A percentile compares a stretch with the other conserved stretches of the same genome.
Evolutionary conservation across 192 early-diverging fungal genomes (phyloP).

Genomic region (Umbelopsis vinacea): DNA sequence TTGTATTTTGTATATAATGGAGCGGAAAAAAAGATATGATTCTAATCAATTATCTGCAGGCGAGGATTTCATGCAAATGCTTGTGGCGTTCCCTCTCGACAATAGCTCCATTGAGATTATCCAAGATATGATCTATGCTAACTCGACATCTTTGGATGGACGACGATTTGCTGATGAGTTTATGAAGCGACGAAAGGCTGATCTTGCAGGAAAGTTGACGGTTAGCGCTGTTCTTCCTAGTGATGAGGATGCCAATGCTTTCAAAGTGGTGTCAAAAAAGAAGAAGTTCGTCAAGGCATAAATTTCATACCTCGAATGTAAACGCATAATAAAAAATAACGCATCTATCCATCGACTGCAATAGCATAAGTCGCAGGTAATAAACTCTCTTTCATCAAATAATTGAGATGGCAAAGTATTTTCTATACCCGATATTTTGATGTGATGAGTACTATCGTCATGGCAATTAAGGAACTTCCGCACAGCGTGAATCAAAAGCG

Average conservation of each 20-base stretch:
- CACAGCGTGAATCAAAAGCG: no score
- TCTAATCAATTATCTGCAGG: slow-evolving; percentile 26
- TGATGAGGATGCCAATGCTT: slow-evolving; percentile 27
- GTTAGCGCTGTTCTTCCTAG: slow-evolving; percentile 16
- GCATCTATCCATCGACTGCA: no score
- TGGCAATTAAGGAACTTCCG: no score
- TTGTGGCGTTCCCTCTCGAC: slow-evolving; percentile 75
- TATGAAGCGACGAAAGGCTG: slow-evolving; percentile 73
- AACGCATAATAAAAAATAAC: no score
- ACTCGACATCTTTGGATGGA: slow-evolving; percentile 72
- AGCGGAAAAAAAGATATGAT: not conserved
- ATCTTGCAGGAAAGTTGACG: slow-evolving; percentile 50
- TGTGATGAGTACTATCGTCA: no score
- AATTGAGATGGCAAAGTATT: no score
- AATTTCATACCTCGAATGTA: slow-evolving; percentile 37
- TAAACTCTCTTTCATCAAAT: not conserved
- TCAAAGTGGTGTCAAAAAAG: slow-evolving; percentile 32
- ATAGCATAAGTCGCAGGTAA: not conserved
- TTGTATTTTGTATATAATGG: not conserved
- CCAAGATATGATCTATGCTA: slow-evolving; percentile 75
- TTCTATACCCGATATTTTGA: no score
- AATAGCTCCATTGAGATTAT: slow-evolving; percentile 71
- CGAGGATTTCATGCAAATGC: slow-evolving; percentile 78
- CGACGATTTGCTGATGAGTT: slow-evolving; percentile 82
- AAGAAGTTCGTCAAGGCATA: slow-evolving; percentile 26